A percentile compares a stretch with the other conserved stretches of the same genome.
phyloP scores from a whole-genome alignment of 2,329 filamentous ascomycete genomes.

The Curvularia eragrostidis region DNA sequence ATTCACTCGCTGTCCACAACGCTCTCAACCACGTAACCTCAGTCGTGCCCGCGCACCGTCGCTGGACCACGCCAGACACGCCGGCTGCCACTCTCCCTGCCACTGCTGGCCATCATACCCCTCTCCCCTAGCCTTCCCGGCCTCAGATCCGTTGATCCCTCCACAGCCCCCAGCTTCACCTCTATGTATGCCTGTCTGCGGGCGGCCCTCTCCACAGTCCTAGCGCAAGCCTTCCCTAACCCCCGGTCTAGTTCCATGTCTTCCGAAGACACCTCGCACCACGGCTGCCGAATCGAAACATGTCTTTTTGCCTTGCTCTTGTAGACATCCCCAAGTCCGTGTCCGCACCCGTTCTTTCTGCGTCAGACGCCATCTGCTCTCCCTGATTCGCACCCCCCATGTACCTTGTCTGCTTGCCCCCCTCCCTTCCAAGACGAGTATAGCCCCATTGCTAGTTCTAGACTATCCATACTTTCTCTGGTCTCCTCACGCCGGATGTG shows the following conservation, averaged over 20 bases:
- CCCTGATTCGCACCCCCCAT: slow-evolving; percentile 34
- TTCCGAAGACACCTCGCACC: slow-evolving; percentile 35
- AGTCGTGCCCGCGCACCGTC: slow-evolving; percentile 10
- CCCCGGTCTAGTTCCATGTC: slow-evolving; percentile 32
- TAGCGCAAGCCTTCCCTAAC: slow-evolving; percentile 40
- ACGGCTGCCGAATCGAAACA: slow-evolving; percentile 41
- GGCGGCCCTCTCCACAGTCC: slow-evolving; percentile 36
- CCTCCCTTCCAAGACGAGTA: slow-evolving; percentile 20
- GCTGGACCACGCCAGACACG: slow-evolving; percentile 11
- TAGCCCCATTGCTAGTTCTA: slow-evolving; percentile 34
- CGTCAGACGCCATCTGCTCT: slow-evolving; percentile 37
- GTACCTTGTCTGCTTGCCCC: slow-evolving; percentile 21
- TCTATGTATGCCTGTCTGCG: slow-evolving; percentile 35
- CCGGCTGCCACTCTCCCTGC: slow-evolving; percentile 21
- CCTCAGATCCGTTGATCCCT: slow-evolving; percentile 30
- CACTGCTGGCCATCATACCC: slow-evolving; percentile 24
- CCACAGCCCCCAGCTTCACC: slow-evolving; percentile 37
- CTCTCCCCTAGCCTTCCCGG: slow-evolving; percentile 27
- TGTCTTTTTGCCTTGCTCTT: slow-evolving; percentile 36
- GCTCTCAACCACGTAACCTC: slow-evolving; percentile 16
- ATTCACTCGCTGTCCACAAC: slow-evolving; percentile 15
- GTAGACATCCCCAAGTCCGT: slow-evolving; percentile 28
- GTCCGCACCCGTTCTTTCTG: slow-evolving; percentile 36
- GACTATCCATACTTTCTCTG: slow-evolving; percentile 30
- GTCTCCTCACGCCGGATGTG: slow-evolving; percentile 27